Evolutionary conservation across 2,329 filamentous ascomycete genomes (phyloP).

Genomic region (Lachnellula willkommii): DNA sequence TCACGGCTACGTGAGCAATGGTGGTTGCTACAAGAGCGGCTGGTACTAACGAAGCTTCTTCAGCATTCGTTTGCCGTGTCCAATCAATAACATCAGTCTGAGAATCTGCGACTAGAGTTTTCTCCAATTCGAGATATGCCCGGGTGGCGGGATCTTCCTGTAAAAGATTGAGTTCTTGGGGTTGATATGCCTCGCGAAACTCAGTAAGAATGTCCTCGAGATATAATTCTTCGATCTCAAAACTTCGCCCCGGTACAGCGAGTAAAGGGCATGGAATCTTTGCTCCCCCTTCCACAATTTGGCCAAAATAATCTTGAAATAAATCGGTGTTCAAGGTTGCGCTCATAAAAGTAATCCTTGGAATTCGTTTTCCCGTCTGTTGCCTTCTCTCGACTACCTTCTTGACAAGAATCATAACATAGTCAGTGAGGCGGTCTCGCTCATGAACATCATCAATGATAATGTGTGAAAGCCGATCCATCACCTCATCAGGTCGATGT

Average conservation of each 20-base stretch:
- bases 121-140: not conserved
- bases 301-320: conserved; percentile 75
- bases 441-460: conserved; percentile 96
- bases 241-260: conserved; percentile 80
- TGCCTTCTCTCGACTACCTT: conserved; percentile 64
- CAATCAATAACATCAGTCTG: not conserved
- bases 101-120: not conserved
- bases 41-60: conserved; percentile 57
- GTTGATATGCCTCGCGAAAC: conserved; percentile 44
- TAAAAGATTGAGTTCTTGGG: not conserved
- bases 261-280: conserved; percentile 61
- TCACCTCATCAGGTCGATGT: conserved; percentile 67
- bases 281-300: conserved; percentile 55
- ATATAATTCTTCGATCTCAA: conserved; percentile 80
- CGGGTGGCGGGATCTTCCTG: conserved; percentile 36
- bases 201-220: conserved; percentile 82
- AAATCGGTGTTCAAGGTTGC: conserved; percentile 83
- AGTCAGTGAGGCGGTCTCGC: conserved; percentile 84
- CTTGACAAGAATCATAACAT: conserved; percentile 86
- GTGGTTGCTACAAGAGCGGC: conserved; percentile 74
- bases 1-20: conserved; percentile 75
- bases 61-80: conserved; percentile 24
- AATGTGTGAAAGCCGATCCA: conserved; percentile 85
- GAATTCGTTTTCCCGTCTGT: conserved; percentile 64
- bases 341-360: conserved; percentile 91